Conservation (phyloP, 208 protist species). For the Crithidia acanthocephali region DNA sequence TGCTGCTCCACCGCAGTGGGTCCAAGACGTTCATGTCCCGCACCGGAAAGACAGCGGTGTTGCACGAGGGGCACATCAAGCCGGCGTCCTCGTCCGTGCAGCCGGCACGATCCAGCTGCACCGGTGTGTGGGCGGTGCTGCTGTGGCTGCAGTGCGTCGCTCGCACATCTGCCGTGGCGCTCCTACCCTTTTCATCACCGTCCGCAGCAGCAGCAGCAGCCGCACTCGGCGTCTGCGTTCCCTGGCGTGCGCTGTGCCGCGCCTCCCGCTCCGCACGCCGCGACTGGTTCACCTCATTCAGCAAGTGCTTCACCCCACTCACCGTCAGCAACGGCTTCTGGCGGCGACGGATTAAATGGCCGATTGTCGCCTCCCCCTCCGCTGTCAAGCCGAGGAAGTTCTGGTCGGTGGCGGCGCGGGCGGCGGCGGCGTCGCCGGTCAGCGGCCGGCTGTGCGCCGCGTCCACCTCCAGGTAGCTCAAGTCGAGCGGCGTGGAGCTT, state of each 20-base stretch:
- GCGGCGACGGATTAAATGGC: constrained; percentile 66
- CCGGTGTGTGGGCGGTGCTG: neutral
- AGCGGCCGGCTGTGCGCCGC: constrained; percentile 31
- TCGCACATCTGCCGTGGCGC: neutral
- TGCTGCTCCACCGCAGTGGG: constrained; percentile 90
- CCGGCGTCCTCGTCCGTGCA: constrained; percentile 37
- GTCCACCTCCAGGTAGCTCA: constrained; percentile 66
- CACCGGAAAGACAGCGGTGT: constrained; percentile 74
- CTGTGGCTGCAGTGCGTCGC: neutral
- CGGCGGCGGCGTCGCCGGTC: constrained; percentile 10
- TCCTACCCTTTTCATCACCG: neutral
- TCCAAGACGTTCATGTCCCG: constrained; percentile 93
- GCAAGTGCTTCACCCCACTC: constrained; percentile 71
- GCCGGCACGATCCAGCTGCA: constrained; percentile 45
- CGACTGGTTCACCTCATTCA: constrained; percentile 58
- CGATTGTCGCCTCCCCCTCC: constrained; percentile 65
- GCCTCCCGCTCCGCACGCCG: constrained; percentile 38
- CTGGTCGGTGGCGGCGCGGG: constrained; percentile 27
- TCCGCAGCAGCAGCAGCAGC: neutral
- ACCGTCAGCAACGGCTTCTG: constrained; percentile 70
- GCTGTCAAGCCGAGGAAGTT: constrained; percentile 67
- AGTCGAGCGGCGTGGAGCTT: constrained; percentile 51
- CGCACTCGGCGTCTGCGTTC: constrained; percentile 1
- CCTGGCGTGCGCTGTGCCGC: constrained; percentile 19
- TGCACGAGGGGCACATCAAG: constrained; percentile 68